Evolutionary conservation across 192 early-diverging fungal species (phyloP).

Genomic region (Diversispora eburnea): DNA sequence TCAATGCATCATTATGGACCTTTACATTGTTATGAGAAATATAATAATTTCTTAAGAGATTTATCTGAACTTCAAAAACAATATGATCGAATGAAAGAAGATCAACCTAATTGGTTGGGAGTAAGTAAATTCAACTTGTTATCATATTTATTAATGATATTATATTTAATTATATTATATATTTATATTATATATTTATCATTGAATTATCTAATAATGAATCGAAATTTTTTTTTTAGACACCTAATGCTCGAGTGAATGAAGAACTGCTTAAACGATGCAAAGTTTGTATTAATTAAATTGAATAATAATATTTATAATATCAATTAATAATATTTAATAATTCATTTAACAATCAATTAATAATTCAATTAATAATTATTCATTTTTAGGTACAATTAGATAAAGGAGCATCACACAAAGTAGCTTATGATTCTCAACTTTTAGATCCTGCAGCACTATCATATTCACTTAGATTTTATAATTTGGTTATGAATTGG

Average conservation of each 20-base stretch:
- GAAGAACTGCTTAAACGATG: conserved; percentile 47
- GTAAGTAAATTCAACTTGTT: conserved; percentile 29
- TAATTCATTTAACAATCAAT: too few relatives aligned
- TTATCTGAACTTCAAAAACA: conserved; percentile 68
- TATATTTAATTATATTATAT: neutral
- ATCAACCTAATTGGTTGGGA: conserved; percentile 40
- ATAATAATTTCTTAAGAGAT: conserved; percentile 62
- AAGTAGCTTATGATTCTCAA: conserved; percentile 71
- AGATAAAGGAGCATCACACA: conserved; percentile 62
- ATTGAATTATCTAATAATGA: too few relatives aligned
- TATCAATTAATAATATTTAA: neutral
- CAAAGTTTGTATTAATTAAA: neutral
- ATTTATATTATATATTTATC: neutral
- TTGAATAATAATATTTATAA: neutral
- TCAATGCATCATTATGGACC: conserved; percentile 77
- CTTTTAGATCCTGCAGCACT: conserved; percentile 73
- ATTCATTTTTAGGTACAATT: conserved; percentile 51
- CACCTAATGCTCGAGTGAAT: conserved; percentile 30
- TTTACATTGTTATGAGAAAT: conserved; percentile 67
- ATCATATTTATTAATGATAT: conserved; percentile 1
- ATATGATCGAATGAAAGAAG: conserved; percentile 57
- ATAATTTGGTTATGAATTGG: conserved; percentile 88
- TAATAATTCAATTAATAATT: neutral
- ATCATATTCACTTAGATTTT: conserved; percentile 68
- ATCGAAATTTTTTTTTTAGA: conserved; percentile 24